Evolutionary conservation across 148 eudicot species (phyloP).

Genomic region (Fagopyrum esculentum): DNA sequence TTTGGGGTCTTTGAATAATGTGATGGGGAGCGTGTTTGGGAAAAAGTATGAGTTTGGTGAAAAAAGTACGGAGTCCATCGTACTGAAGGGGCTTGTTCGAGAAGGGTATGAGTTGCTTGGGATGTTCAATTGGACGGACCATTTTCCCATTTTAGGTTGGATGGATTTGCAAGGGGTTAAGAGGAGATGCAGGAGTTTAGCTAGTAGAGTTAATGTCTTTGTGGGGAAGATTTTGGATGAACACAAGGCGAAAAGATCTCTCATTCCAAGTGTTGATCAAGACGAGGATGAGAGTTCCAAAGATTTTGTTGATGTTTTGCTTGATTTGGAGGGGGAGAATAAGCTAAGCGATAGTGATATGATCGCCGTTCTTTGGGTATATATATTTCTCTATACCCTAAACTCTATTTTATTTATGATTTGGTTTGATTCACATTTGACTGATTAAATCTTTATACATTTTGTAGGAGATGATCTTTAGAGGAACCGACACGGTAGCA

Average conservation of each 20-base stretch:
- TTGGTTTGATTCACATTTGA: not conserved
- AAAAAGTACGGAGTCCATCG: not conserved
- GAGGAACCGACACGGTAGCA: slow-evolving; percentile 93
- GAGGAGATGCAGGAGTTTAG: slow-evolving; percentile 50
- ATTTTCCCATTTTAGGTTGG: slow-evolving; percentile 66
- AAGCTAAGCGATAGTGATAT: slow-evolving; percentile 57
- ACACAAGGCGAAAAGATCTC: slow-evolving; percentile 37
- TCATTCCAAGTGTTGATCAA: not conserved
- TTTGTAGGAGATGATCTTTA: slow-evolving; percentile 81
- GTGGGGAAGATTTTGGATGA: slow-evolving; percentile 66
- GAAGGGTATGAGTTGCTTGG: slow-evolving; percentile 88
- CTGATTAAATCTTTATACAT: not conserved
- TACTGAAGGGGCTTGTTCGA: slow-evolving; percentile 48
- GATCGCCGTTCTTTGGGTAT: slow-evolving; percentile 97
- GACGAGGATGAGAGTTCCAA: slow-evolving; percentile 26
- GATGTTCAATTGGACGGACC: slow-evolving; percentile 83
- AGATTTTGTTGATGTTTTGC: slow-evolving; percentile 87
- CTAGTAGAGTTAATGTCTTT: slow-evolving; percentile 49
- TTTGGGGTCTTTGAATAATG: slow-evolving; percentile 71
- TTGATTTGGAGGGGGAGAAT: slow-evolving; percentile 65
- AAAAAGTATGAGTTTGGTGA: slow-evolving; percentile 31
- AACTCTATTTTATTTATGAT: not conserved
- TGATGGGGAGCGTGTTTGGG: slow-evolving; percentile 87
- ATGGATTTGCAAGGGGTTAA: slow-evolving; percentile 80
- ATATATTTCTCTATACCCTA: not conserved